Evolutionary conservation across 768 basidiomycete species (phyloP), one percentile per base, ranked within the genome.

Genomic region (Suillus decipiens): DNA sequence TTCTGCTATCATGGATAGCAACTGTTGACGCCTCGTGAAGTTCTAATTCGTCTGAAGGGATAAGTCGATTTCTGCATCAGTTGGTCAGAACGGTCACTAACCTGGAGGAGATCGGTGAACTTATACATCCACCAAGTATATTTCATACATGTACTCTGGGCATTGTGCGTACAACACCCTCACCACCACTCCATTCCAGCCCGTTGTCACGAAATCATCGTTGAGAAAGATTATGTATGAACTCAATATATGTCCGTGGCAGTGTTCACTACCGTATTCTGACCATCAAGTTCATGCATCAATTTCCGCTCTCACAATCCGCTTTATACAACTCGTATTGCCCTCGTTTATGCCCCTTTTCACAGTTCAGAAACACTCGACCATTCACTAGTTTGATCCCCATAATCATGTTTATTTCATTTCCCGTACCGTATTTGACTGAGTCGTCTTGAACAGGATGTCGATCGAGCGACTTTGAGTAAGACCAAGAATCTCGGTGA

Each of bases 401-500:
- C 19, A 43, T 43, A n/a, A n/a, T n/a, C 4, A 3, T 9, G 42
- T 43, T n/a, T 43, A 19, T n/a, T 43, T 43, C 9, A 3, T 43
- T 43, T n/a, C 19, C 42, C 10, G 19, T 43, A 43, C 10, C 19
- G 17, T 43, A n/a, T 12, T 45, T 2, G 45, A 5, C 11, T 45
- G 11, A 45, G 6, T 22, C 11, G 2, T 12, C 10, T n/a, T 22
- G 11, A 1, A 80, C 79, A 4, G 89, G 0, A 88, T 92, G 45
- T 45, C 45, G 2, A n/a, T 12, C 45, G 7, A 42, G 39, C 39
- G 39, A 41, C 81, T 98, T 12, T 82, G 7, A 92, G 95, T 71
- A 92, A 95, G 73, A 82, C 85, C 61, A 85, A 87, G 24, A 77
- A 81, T 22, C 78, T 82, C 10, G 74, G 82, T 1, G 89, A 90